phyloP scores from a whole-genome alignment of 2,329 filamentous ascomycete species.

The Diplodia mutila region DNA sequence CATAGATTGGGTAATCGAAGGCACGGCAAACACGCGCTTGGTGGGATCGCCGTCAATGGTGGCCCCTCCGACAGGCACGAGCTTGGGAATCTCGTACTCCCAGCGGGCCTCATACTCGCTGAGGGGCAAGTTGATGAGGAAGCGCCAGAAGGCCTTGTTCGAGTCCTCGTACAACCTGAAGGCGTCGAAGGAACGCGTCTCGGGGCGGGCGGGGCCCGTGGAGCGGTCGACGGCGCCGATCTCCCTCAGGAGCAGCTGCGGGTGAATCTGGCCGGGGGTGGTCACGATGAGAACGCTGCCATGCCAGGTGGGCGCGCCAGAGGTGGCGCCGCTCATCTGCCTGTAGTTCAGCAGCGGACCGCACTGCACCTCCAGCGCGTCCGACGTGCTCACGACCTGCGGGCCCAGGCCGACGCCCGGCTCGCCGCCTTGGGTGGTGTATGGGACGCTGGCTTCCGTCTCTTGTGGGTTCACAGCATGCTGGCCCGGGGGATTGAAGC shows the following conservation, averaged over 20 bases:
- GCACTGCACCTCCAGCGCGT: constrained; percentile 62
- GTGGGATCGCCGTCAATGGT: constrained; percentile 28
- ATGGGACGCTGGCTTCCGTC: not conserved
- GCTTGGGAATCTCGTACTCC: constrained; percentile 73
- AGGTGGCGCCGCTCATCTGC: constrained; percentile 64
- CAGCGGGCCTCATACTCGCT: constrained; percentile 74
- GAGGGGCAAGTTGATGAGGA: constrained; percentile 64
- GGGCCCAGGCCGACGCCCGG: constrained; percentile 49
- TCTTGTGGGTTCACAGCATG: not conserved
- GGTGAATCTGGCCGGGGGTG: constrained; percentile 67
- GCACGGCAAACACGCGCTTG: constrained; percentile 59
- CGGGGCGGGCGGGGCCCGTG: constrained; percentile 32
- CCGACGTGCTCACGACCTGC: constrained; percentile 47
- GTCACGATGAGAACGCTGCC: constrained; percentile 86
- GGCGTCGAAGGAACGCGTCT: constrained; percentile 44
- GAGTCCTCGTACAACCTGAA: constrained; percentile 65
- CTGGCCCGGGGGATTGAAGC: not conserved
- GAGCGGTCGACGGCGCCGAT: constrained; percentile 50
- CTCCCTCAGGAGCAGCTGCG: constrained; percentile 61
- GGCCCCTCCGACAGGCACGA: constrained; percentile 62
- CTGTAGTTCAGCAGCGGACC: constrained; percentile 80
- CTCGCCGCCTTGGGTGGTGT: not conserved
- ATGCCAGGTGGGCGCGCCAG: constrained; percentile 64
- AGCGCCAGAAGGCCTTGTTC: constrained; percentile 64
- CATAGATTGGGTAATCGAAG: constrained; percentile 65